Base-by-base conservation (phyloP, 768 basidiomycete species). In the Serpula lacrymans region DNA sequence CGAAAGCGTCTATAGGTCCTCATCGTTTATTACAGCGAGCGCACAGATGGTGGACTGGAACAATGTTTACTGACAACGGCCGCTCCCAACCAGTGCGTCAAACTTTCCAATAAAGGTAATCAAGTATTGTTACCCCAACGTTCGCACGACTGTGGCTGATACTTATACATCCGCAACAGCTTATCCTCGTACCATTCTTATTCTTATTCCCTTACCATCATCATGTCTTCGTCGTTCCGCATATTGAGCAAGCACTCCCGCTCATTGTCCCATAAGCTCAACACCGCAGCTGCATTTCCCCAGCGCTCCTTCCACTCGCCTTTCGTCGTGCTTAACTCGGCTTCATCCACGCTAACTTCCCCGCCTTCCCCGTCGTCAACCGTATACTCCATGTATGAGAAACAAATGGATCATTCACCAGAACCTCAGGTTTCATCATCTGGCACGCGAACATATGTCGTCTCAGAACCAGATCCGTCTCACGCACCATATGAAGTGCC, bases 381-480 rank as follows among this genome's bases (percentile, higher is more conserved):
- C 14, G 25, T 59, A 36, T 39, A 60, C 12, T 39, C 51, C 13
- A 12, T 45, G 9, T 83, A 87, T 61, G 81, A 85, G 58, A 86
- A 85, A 57, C 73, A 83, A 51, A 50, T 63, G 41, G 77, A 83
- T 50, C 58, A 59, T 48, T 65, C 72, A 17, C 53, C 71, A 24
- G 78, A 82, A 51, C 74, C 77, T 1, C 56, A 67, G 43, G 33
- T 63, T 16, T 59, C 71, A 2, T 61, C 60, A 26, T 57, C 65
- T 25, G 78, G 77, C 24, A 69, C 71, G 22, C 79, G 72, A 42
- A 82, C 80, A 24, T 82, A 87, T 52, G 82, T 87, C 47, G 84
- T 86, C 47, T 84, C 82, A 23, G 71, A 83, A 56, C 84, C 84
- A 27, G 82, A 86, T 61, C 71, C 75, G 24, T 65, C 77, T 41